Evolutionary conservation across 1,139 yeast species (phyloP), one percentile per base, ranked within the genome.

Genomic region (Diutina rugosa): DNA sequence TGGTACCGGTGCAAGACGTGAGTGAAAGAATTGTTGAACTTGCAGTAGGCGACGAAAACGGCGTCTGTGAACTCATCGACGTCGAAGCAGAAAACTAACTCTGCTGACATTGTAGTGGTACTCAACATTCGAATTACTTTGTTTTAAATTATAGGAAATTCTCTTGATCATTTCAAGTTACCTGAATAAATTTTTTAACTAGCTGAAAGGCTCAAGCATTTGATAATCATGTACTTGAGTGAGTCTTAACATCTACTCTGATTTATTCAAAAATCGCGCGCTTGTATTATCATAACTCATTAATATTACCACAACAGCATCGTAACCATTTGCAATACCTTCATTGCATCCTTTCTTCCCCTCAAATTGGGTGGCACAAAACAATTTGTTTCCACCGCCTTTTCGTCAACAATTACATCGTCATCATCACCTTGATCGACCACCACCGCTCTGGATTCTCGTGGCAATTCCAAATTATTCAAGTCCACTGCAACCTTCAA

Each of bases 301-400:
- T 18, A 46, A n/a, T 21, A 16, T 32, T 18, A 54, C 55, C 55
- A 54, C 55, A 54, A 28, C 46, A 21, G 51, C 16, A 41, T 46
- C 18, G 41, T 10, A 29, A 28, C 55, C 21, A 26, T 21, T 16
- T 12, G 49, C 12, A 54, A 8, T 28, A 35, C 30, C 21, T 44
- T 30, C 12, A 54, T 12, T 7, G 46, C 55, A 35, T 54, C 55
- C 18, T 41, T 16, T 4, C 55, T 51, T 7, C n/a, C 45, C 21
- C 32, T 41, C 29, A 46, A 35, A n/a, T 46, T 14, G 18, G 55
- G 55, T 6, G 55, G 55, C 30, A 54, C 55, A 35, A 54, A 54
- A 21, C 46, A 47, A 30, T 30, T 30, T 18, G 32, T 30, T n/a
- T 47, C 35, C 18, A 47, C 38, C n/a, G 51, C 51, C 30, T 26